Evolutionary conservation across 2,329 filamentous ascomycete species (phyloP).

Genomic region (Pestalotiopsis sp.): DNA sequence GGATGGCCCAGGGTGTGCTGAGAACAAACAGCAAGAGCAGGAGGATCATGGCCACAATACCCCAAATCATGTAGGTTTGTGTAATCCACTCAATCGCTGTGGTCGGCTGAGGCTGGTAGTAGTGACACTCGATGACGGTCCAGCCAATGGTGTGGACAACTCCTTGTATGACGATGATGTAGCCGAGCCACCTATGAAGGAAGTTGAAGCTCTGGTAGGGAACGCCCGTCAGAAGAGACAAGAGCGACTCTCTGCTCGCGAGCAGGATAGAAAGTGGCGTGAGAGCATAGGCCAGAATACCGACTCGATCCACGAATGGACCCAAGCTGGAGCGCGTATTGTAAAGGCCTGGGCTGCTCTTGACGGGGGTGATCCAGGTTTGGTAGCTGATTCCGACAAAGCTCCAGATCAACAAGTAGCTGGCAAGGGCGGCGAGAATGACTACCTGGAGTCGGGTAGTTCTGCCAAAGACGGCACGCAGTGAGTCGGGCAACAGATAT

Average conservation of each 20-base stretch:
- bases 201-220: conserved; percentile 81
- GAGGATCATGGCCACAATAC: conserved; percentile 68
- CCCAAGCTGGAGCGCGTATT: conserved; percentile 70
- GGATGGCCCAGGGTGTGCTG: conserved; percentile 61
- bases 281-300: conserved; percentile 72
- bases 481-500: conserved; percentile 63
- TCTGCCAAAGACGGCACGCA: conserved; percentile 63
- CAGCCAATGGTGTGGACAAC: conserved; percentile 72
- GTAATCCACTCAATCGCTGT: conserved; percentile 59
- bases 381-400: conserved; percentile 71
- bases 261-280: conserved; percentile 72
- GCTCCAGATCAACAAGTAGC: conserved; percentile 68
- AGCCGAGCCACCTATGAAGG: conserved; percentile 75
- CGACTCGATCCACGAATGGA: conserved; percentile 70
- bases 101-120: conserved; percentile 73
- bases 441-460: conserved; percentile 70
- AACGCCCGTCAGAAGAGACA: conserved; percentile 71
- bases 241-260: conserved; percentile 68
- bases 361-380: conserved; percentile 71
- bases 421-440: conserved; percentile 58
- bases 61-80: conserved; percentile 74
- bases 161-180: conserved; percentile 71
- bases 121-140: conserved; percentile 64
- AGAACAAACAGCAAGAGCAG: conserved; percentile 63
- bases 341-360: conserved; percentile 52